Conservation (phyloP, 2,329 filamentous ascomycete species). For the Xenosphaeropsis pyriputrescens region DNA sequence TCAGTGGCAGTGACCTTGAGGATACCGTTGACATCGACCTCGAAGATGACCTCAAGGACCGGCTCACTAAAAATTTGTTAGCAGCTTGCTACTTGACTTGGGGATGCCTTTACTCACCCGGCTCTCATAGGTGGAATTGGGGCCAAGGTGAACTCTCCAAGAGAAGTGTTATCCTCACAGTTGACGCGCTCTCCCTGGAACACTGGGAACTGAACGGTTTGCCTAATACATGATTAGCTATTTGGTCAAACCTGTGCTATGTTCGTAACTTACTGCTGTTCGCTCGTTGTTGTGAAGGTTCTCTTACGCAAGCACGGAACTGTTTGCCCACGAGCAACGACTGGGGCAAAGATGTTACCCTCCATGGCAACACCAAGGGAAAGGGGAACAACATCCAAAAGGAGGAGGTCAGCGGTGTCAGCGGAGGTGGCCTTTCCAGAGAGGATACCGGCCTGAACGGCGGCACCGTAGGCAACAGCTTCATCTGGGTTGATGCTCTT, state of each 20-base stretch:
- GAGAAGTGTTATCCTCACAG: constrained; percentile 95
- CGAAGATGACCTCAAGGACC: constrained; percentile 94
- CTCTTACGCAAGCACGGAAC: constrained; percentile 63
- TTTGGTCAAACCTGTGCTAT: too few species aligned
- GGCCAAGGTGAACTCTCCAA: constrained; percentile 93
- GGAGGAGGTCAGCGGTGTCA: constrained; percentile 85
- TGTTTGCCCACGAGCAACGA: constrained; percentile 67
- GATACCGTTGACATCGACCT: constrained; percentile 99
- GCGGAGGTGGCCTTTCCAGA: constrained; percentile 95
- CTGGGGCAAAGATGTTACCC: constrained; percentile 95
- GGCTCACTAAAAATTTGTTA: too few species aligned
- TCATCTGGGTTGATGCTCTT: constrained; percentile 99
- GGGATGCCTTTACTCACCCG: too few species aligned
- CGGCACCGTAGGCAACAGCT: constrained; percentile 96
- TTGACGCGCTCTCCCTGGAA: constrained; percentile 96
- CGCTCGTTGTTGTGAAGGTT: constrained; percentile 93
- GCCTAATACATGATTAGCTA: constrained; percentile 39
- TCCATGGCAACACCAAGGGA: constrained; percentile 99
- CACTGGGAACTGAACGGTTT: constrained; percentile 80
- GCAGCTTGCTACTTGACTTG: too few species aligned
- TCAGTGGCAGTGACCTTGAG: constrained; percentile 98
- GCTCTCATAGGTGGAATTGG: constrained; percentile 83
- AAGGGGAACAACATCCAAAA: constrained; percentile 91
- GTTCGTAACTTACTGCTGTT: too few species aligned
- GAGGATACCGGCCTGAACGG: constrained; percentile 96